Evolutionary conservation across 169 alveolate genomes (phyloP), one percentile per base, ranked within the genome.

Genomic region (Plasmodium coatneyi): DNA sequence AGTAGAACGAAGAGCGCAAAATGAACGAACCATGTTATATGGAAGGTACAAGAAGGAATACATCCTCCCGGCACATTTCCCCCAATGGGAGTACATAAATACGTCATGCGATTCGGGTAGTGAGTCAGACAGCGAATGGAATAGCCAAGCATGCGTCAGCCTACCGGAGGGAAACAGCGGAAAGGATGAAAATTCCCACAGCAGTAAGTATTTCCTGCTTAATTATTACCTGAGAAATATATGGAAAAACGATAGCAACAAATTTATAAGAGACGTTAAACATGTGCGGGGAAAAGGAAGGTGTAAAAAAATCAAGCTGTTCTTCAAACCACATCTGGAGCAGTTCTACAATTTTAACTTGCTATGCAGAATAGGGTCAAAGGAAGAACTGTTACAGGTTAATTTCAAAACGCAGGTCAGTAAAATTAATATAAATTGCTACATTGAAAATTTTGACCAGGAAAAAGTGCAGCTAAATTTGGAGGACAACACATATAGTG

Each of bases 291-390:
- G 93, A 56, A 87, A 87, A 79, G 93, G 93, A 5, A 30, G 43
- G 19, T 36, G 80, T 34, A 78, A 87, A 87, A 87, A 71, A 87
- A 87, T 87, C 28, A 87, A 87, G 80, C 49, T 87, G 80, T 87
- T 54, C 16, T 87, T 87, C 28, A 87, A 87, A 66, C 93, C 93
- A 5, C 81, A 87, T 30, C 49, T 87, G 4, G 93, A 87, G 60
- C 93, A 87, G 71, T 87, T 87, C 71, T 87, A 87, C 82, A 87
- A 87, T 87, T 87, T 87, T 79, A 87, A 52, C 46, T 41, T 87
- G 54, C 80, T 87, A 43, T 87, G 93, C 22, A 76, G 78, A 56
- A 71, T 87, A 16, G 36, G 49, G 41, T 12, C 39, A 79, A 87
- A 87, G 71, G 93, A 87, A 71, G 89, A 36, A 52, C 93, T 87